These are phyloP conservation scores for Wallemia ichthyophaga DNA, from an alignment of 1,284 basidiomycete species.

Conservation along the genomic window DNA sequence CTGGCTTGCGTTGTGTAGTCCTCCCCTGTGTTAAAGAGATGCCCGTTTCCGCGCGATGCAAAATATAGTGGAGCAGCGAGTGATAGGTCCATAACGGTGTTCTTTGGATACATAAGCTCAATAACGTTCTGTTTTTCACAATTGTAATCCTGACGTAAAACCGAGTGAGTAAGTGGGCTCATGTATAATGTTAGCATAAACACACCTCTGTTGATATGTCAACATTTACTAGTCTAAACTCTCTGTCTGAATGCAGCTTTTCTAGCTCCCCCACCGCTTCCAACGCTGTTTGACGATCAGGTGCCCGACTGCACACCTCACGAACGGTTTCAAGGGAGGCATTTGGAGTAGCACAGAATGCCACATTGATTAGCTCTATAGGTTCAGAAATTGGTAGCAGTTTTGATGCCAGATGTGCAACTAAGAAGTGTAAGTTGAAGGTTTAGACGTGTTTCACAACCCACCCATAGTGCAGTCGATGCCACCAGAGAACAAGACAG, in stretches of 20 bases:
- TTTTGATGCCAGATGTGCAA: not conserved
- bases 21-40: conserved; percentile 18
- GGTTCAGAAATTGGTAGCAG: conserved; percentile 34
- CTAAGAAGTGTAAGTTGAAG: conserved; percentile 8
- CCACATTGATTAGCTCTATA: conserved; percentile 83
- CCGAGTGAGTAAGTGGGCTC: not conserved
- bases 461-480: conserved; percentile 72
- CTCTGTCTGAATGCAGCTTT: conserved; percentile 33
- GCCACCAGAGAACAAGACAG: conserved; percentile 79
- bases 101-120: conserved; percentile 6
- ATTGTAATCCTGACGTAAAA: conserved; percentile 2
- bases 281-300: conserved; percentile 57
- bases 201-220: conserved; percentile 49
- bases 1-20: conserved; percentile 41
- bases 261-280: conserved; percentile 45
- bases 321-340: conserved; percentile 2
- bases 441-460: conserved; percentile 40
- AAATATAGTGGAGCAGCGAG: conserved; percentile 77
- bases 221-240: conserved; percentile 76
- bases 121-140: conserved; percentile 3
- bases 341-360: conserved; percentile 26
- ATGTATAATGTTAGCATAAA: no score
- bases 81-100: conserved; percentile 67
- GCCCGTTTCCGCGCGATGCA: conserved; percentile 47
- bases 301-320: conserved; percentile 26